Conservation (phyloP, 1,139 yeast genomes). For the Protomyces lactucae-debilis region DNA sequence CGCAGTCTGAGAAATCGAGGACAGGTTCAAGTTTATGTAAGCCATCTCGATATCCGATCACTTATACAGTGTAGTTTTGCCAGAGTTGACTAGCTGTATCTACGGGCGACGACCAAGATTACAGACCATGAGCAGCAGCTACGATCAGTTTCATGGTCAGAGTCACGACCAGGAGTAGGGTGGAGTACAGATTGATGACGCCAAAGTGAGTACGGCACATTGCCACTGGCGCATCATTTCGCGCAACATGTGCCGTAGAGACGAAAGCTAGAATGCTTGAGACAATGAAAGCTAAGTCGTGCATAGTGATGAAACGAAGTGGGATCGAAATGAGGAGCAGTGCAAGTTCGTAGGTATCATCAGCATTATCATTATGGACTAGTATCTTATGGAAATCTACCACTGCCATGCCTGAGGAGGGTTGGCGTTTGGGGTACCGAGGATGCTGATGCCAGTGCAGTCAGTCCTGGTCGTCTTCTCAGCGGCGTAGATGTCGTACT, state of each 20-base stretch:
- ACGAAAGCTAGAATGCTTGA: neutral
- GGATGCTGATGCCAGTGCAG: conserved; percentile 18
- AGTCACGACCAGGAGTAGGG: neutral
- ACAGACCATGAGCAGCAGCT: too few species aligned
- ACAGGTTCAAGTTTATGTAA: too few species aligned
- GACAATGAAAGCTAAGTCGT: neutral
- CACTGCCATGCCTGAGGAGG: conserved; percentile 12
- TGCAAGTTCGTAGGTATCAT: too few species aligned
- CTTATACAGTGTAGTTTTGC: too few species aligned
- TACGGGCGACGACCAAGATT: too few species aligned
- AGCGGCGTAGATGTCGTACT: conserved; percentile 1
- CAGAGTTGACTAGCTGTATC: too few species aligned
- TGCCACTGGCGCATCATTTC: neutral
- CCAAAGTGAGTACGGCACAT: conserved; percentile 4
- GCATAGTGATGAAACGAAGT: neutral
- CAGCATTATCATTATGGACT: too few species aligned
- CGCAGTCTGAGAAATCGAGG: too few species aligned
- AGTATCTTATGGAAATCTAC: neutral
- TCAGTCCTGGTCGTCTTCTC: conserved; percentile 11
- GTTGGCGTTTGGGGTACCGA: neutral
- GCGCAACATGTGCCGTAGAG: neutral
- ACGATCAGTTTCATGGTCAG: too few species aligned
- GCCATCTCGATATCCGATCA: too few species aligned
- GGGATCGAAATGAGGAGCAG: neutral
- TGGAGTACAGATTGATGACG: neutral